A percentile compares a stretch with the other conserved stretches of the same genome.
These are phyloP conservation scores for Thelephora terrestris DNA, from an alignment of 1,284 basidiomycete genomes.

Conservation along the genomic window DNA sequence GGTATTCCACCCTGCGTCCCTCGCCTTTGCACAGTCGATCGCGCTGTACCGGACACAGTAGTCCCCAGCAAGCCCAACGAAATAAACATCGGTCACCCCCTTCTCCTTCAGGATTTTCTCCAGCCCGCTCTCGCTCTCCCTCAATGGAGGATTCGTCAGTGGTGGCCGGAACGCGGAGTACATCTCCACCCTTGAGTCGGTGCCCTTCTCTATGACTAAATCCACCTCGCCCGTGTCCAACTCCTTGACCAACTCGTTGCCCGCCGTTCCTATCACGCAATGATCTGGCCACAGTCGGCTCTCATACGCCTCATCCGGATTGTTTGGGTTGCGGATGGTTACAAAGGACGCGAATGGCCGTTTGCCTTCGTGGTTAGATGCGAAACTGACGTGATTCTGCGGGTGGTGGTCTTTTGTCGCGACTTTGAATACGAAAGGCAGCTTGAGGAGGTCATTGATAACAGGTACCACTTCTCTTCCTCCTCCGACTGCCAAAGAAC, in stretches of 20 bases:
- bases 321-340: constrained; percentile 23
- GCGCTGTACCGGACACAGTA: constrained; percentile 43
- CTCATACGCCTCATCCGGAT: constrained; percentile 24
- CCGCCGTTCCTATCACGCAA: constrained; percentile 36
- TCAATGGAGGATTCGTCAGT: constrained; percentile 24
- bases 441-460: constrained; percentile 34
- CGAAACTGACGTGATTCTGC: constrained; percentile 51
- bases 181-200: constrained; percentile 34
- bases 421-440: constrained; percentile 31
- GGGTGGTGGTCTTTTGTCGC: constrained; percentile 48
- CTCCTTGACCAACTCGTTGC: constrained; percentile 31
- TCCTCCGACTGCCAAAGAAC: constrained; percentile 40
- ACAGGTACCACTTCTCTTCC: constrained; percentile 36
- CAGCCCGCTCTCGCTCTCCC: constrained; percentile 24
- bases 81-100: constrained; percentile 34
- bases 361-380: constrained; percentile 34
- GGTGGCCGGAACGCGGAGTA: constrained; percentile 39
- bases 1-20: constrained; percentile 31
- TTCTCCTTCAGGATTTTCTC: constrained; percentile 23
- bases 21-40: constrained; percentile 25
- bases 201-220: constrained; percentile 25
- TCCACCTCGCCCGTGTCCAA: constrained; percentile 24
- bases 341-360: constrained; percentile 31
- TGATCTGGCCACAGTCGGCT: constrained; percentile 56
- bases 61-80: constrained; percentile 53